phyloP scores from a whole-genome alignment of 2,329 filamentous ascomycete genomes.

The Kalaharituber pfeilii region DNA sequence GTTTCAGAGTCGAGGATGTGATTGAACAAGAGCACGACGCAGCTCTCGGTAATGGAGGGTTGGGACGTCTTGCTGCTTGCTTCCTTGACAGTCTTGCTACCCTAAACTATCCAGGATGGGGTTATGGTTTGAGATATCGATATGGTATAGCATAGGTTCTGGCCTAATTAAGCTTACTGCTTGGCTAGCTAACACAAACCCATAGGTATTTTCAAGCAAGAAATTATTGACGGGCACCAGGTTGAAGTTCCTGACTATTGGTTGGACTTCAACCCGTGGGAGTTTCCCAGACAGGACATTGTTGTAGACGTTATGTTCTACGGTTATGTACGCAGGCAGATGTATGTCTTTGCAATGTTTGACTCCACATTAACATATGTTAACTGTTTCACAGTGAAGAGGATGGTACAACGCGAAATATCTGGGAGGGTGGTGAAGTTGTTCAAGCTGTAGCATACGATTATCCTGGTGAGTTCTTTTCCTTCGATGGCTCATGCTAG shows the following conservation, averaged over 20 bases:
- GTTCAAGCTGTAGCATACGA: slow-evolving; percentile 89
- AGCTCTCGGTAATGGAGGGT: slow-evolving; percentile 84
- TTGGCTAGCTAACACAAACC: too few species aligned
- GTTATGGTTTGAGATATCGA: slow-evolving; percentile 85
- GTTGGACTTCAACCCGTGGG: slow-evolving; percentile 99
- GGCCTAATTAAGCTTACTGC: too few species aligned
- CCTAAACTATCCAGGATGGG: slow-evolving; percentile 91
- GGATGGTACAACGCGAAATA: slow-evolving; percentile 53
- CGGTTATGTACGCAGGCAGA: slow-evolving; percentile 57
- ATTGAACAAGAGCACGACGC: slow-evolving; percentile 92
- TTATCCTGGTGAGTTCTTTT: slow-evolving; percentile 31
- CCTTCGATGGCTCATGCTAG: slow-evolving; percentile 1
- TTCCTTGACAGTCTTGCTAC: slow-evolving; percentile 93
- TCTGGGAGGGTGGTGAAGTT: slow-evolving; percentile 86
- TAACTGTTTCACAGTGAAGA: slow-evolving; percentile 38
- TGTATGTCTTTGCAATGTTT: slow-evolving; percentile 23
- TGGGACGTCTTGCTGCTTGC: slow-evolving; percentile 86
- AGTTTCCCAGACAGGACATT: slow-evolving; percentile 89
- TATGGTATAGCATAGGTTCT: slow-evolving; percentile 50
- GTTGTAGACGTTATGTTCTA: slow-evolving; percentile 97
- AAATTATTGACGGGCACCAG: slow-evolving; percentile 95
- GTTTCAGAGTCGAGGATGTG: slow-evolving; percentile 92
- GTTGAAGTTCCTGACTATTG: slow-evolving; percentile 98
- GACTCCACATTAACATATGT: neutral
- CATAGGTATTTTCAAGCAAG: slow-evolving; percentile 79